Percentiles rank a stretch among this genome's conserved stretches.
Evolutionary conservation across 2,329 filamentous ascomycete species (phyloP).

Genomic region (Ophiostoma perfectum): DNA sequence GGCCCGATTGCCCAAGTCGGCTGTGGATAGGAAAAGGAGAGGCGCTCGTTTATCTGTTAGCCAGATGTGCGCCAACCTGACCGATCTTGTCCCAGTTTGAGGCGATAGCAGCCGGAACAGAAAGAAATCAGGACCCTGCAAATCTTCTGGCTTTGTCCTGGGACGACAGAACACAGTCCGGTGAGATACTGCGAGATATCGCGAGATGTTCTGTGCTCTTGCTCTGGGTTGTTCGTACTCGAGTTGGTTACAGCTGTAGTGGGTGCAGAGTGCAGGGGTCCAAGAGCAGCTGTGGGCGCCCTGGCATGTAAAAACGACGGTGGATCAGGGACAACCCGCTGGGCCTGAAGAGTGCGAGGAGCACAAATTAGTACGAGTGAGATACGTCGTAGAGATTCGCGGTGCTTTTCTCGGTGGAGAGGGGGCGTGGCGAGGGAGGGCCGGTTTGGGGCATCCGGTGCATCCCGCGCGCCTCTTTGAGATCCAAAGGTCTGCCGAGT

Average conservation of each 20-base stretch:
- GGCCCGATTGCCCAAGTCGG: neutral
- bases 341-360: neutral
- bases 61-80: neutral
- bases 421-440: slow-evolving; percentile 8
- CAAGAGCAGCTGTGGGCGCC: neutral
- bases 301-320: slow-evolving; percentile 14
- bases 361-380: neutral
- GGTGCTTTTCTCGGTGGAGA: slow-evolving; percentile 4
- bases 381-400: neutral
- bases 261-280: slow-evolving; percentile 10
- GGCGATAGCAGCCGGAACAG: neutral
- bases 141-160: neutral
- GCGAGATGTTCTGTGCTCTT: neutral
- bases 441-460: slow-evolving; percentile 1
- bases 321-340: slow-evolving; percentile 12
- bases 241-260: slow-evolving; percentile 6
- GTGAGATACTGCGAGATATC: neutral
- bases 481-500: neutral
- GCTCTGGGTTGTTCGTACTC: neutral
- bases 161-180: neutral
- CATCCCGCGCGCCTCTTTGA: neutral
- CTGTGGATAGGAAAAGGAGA: neutral
- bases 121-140: neutral
- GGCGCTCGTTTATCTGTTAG: neutral
- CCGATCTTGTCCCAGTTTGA: neutral